These are phyloP conservation scores for Rhynchospora pubera DNA, from an alignment of 176 grass and related monocot species.

Conservation along the genomic window DNA sequence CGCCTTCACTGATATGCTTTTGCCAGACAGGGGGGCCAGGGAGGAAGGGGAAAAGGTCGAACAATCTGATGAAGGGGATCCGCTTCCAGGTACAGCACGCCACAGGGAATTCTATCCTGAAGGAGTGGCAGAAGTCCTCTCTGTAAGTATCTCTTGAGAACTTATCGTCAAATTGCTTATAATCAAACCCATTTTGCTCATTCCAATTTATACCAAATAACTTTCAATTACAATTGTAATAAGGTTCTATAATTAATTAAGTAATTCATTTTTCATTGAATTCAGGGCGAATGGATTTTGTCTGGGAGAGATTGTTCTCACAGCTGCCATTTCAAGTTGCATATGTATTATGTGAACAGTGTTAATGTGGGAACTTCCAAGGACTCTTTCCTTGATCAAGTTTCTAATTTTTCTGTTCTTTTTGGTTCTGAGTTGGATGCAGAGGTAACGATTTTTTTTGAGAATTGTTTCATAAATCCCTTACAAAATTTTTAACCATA, in stretches of 20 bases:
- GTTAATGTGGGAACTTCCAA: constrained; percentile 64
- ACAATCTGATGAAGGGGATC: constrained; percentile 83
- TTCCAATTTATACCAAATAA: background rate
- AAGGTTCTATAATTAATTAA: background rate
- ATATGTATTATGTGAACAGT: constrained; percentile 91
- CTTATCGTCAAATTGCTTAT: background rate
- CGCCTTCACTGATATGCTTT: constrained; percentile 96
- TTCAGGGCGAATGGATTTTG: constrained; percentile 98
- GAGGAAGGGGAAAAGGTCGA: constrained; percentile 68
- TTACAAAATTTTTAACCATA: background rate
- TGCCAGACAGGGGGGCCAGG: constrained; percentile 89
- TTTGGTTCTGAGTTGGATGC: constrained; percentile 99
- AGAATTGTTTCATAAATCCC: background rate
- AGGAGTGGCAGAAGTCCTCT: constrained; percentile 83
- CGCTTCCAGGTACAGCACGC: constrained; percentile 82
- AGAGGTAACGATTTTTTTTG: constrained; percentile 48
- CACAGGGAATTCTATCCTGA: constrained; percentile 99
- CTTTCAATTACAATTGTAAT: background rate
- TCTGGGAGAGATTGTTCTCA: constrained; percentile 51
- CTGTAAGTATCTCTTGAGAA: constrained; percentile 35
- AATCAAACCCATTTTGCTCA: background rate
- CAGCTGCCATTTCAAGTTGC: constrained; percentile 50
- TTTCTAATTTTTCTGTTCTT: constrained; percentile 82
- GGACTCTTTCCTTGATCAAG: constrained; percentile 72
- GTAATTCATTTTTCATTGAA: constrained; percentile 18